These are phyloP conservation scores for Talaromyces stipitatus DNA, from an alignment of 495 filamentous ascomycete species.

Conservation along the genomic window DNA sequence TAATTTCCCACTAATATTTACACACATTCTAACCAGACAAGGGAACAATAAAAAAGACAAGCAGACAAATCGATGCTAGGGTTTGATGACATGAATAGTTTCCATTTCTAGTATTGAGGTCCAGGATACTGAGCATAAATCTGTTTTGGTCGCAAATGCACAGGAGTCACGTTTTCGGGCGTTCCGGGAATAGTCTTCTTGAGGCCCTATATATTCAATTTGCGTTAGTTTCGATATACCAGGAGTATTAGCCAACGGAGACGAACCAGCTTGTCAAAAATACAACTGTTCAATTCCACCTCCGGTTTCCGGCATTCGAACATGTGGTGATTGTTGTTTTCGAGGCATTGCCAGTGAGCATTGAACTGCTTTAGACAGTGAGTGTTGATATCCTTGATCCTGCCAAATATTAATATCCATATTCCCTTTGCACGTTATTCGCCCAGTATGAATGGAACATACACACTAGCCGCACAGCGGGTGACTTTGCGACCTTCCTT, in stretches of 20 bases:
- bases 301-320: conserved; percentile 81
- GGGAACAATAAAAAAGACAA: background rate
- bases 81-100: background rate
- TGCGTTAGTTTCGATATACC: background rate
- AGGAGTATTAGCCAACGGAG: background rate
- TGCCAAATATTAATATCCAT: conserved; percentile 22
- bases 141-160: conserved; percentile 75
- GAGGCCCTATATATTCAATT: conserved; percentile 52
- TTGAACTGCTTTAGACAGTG: conserved; percentile 87
- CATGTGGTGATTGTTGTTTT: conserved; percentile 93
- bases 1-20: conserved; percentile 5
- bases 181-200: conserved; percentile 85
- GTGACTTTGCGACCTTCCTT: conserved; percentile 95
- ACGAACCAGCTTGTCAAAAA: conserved; percentile 89
- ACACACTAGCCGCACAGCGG: conserved; percentile 93
- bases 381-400: conserved; percentile 93
- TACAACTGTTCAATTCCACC: conserved; percentile 81
- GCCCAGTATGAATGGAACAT: conserved; percentile 36
- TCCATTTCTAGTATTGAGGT: conserved; percentile 28
- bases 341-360: conserved; percentile 87
- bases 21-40: conserved; percentile 3
- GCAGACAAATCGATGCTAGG: background rate
- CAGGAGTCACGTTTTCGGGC: conserved; percentile 66
- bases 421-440: background rate
- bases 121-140: conserved; percentile 56